phyloP scores from a whole-genome alignment of 208 protist genomes.

The Tritrichomonas foetus region DNA sequence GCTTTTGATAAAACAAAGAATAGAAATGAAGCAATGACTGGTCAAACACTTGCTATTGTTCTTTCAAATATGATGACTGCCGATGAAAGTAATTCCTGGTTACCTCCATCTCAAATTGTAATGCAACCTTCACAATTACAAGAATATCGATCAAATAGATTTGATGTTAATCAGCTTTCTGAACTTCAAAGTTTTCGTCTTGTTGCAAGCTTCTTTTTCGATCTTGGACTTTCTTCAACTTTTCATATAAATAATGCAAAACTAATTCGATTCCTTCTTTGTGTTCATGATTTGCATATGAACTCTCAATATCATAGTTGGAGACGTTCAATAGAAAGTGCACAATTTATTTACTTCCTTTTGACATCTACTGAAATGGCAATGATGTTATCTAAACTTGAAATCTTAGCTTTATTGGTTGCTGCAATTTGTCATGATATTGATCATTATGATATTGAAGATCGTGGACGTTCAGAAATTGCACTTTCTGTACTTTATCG shows the following conservation, averaged over 20 bases:
- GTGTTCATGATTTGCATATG: not conserved
- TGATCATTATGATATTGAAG: not conserved
- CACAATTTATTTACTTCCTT: not conserved
- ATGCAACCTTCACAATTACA: not conserved
- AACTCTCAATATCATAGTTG: not conserved
- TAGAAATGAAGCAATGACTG: not conserved
- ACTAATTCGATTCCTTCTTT: not conserved
- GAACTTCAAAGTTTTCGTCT: not conserved
- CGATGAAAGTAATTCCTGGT: not conserved
- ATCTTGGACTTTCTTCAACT: not conserved
- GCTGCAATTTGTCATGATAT: not conserved
- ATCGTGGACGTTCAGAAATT: not conserved
- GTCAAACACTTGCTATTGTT: not conserved
- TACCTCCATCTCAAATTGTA: not conserved
- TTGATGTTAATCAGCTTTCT: not conserved
- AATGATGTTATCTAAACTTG: not conserved
- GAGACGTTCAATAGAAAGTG: not conserved
- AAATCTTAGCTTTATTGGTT: not conserved
- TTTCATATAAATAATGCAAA: constrained; percentile 13
- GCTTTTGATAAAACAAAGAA: not conserved
- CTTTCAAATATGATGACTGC: constrained; percentile 3
- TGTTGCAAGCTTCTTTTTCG: not conserved
- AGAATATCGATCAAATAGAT: not conserved
- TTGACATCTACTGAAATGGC: not conserved
- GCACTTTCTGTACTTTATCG: not conserved